phyloP scores from a whole-genome alignment of 163 green algal genomes.

The Trebouxia gelatinosa region DNA sequence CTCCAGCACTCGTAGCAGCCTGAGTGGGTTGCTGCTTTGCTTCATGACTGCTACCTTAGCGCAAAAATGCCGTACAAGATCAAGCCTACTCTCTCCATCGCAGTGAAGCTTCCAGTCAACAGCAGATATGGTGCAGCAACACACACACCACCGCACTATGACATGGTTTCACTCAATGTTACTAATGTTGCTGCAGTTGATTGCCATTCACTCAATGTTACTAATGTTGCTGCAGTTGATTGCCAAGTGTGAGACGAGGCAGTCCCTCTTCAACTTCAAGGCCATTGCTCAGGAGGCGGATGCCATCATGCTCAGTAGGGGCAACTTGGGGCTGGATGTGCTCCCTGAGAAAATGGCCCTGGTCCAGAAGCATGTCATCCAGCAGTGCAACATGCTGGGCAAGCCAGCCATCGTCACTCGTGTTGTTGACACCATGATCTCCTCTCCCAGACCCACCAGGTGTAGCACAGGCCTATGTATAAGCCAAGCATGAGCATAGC shows the following conservation, averaged over 20 bases:
- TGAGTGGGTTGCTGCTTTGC: too few species aligned
- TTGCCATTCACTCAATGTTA: constrained; percentile 40
- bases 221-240: constrained; percentile 43
- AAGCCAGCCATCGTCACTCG: constrained; percentile 85
- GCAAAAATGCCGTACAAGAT: too few species aligned
- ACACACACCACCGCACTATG: too few species aligned
- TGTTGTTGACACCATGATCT: constrained; percentile 81
- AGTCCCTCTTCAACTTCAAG: constrained; percentile 78
- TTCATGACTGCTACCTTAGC: too few species aligned
- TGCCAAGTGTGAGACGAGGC: constrained; percentile 76
- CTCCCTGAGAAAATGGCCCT: constrained; percentile 49
- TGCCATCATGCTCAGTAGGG: constrained; percentile 78
- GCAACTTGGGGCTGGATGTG: constrained; percentile 89
- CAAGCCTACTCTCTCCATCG: too few species aligned
- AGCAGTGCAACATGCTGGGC: constrained; percentile 67
- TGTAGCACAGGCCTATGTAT: neutral
- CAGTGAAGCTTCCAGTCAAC: too few species aligned
- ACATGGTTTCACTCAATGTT: neutral
- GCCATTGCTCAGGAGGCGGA: constrained; percentile 76
- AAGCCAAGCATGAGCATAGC: neutral
- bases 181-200: constrained; percentile 36
- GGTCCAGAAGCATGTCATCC: constrained; percentile 46
- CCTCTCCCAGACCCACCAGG: constrained; percentile 54
- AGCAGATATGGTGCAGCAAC: too few species aligned
- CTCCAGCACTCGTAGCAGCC: too few species aligned